These are phyloP conservation scores for Rhynchosporium graminicola DNA, from an alignment of 2,329 filamentous ascomycete species.

Conservation along the genomic window DNA sequence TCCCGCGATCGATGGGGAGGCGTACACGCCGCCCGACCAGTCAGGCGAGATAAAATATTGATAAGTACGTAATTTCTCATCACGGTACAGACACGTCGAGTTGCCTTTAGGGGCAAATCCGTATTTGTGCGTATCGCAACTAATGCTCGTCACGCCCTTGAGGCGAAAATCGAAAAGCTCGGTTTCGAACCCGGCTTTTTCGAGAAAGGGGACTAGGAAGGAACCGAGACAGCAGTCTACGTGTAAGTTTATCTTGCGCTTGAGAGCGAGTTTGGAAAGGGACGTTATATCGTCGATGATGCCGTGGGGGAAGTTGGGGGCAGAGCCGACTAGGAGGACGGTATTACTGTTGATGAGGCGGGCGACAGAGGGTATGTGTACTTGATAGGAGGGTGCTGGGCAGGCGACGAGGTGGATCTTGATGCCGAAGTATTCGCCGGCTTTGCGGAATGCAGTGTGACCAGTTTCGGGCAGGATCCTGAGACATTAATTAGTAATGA, in stretches of 20 bases:
- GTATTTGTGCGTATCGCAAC: conserved; percentile 98
- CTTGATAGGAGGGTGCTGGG: conserved; percentile 82
- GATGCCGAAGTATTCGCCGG: conserved; percentile 94
- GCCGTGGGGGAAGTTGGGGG: conserved; percentile 96
- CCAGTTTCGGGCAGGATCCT: conserved; percentile 93
- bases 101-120: conserved; percentile 98
- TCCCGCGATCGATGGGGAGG: conserved; percentile 86
- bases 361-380: conserved; percentile 74
- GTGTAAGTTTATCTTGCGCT: conserved; percentile 82
- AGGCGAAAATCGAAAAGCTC: conserved; percentile 91
- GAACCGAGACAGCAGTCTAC: conserved; percentile 98
- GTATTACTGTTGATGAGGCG: conserved; percentile 94
- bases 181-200: conserved; percentile 88
- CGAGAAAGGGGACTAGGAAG: conserved; percentile 89
- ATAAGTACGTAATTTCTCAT: conserved; percentile 73
- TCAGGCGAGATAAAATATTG: conserved; percentile 97
- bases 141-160: conserved; percentile 92
- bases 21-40: conserved; percentile 96
- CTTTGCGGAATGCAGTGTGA: conserved; percentile 96
- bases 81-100: conserved; percentile 89
- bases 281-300: conserved; percentile 93
- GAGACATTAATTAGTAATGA: conserved; percentile 26
- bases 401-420: conserved; percentile 87
- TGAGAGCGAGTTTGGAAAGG: conserved; percentile 79
- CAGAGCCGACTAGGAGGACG: conserved; percentile 86